Conservation (phyloP, 2,329 filamentous ascomycete genomes). For the Arthrobotrys pseudoclavata region DNA sequence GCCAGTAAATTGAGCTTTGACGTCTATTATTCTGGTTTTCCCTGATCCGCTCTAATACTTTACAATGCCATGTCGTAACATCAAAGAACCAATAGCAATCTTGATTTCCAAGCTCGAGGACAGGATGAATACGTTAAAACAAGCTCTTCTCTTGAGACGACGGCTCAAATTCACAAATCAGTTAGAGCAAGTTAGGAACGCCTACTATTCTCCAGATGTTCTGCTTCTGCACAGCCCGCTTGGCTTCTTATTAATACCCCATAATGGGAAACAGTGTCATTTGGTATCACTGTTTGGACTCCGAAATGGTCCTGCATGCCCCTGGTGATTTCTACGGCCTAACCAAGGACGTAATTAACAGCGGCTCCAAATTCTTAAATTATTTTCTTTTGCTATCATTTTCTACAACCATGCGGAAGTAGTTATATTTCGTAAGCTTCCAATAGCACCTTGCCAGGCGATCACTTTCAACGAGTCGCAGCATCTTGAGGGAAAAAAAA, state of each 20-base stretch:
- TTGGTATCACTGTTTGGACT: constrained; percentile 46
- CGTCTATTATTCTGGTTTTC: constrained; percentile 17
- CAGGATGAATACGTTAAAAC: constrained; percentile 37
- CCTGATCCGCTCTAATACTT: constrained; percentile 40
- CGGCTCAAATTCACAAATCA: constrained; percentile 12
- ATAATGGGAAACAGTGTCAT: constrained; percentile 45
- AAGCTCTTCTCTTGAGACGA: constrained; percentile 29
- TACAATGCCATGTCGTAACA: constrained; percentile 30
- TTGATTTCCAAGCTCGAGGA: constrained; percentile 21
- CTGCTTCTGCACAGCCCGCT: constrained; percentile 55
- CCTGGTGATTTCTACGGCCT: constrained; percentile 38
- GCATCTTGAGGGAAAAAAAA: constrained; percentile 24
- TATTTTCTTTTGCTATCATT: constrained; percentile 46
- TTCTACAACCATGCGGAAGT: constrained; percentile 35
- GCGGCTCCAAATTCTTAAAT: constrained; percentile 7
- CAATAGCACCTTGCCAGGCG: constrained; percentile 52
- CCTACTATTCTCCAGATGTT: constrained; percentile 26
- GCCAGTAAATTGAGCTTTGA: constrained; percentile 28
- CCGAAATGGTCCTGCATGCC: constrained; percentile 29
- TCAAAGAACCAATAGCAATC: constrained; percentile 20
- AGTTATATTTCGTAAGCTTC: constrained; percentile 59
- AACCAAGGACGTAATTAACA: constrained; percentile 42
- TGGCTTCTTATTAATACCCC: constrained; percentile 33
- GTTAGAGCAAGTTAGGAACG: constrained; percentile 18
- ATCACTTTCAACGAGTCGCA: constrained; percentile 51